A percentile compares a stretch with the other conserved stretches of the same genome.
Evolutionary conservation across 1,284 basidiomycete genomes (phyloP).

Genomic region (Phylloboletellus chloephorus): DNA sequence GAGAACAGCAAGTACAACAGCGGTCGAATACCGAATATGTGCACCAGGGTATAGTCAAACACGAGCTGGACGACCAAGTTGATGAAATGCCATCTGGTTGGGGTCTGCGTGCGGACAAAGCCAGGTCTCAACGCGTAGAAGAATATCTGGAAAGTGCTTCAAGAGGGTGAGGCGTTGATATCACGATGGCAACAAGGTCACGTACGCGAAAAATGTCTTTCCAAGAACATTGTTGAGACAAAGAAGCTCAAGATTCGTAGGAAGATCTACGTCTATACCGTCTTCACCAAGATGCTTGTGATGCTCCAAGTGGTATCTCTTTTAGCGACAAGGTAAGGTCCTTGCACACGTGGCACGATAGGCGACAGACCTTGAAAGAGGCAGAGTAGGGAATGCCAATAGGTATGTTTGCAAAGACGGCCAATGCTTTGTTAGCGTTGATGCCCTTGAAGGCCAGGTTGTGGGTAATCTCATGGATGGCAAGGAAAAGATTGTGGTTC

Average conservation of each 20-base stretch:
- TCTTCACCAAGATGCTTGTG: slow-evolving; percentile 96
- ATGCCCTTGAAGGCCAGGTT: slow-evolving; percentile 91
- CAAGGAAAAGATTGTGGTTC: slow-evolving; percentile 96
- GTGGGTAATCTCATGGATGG: slow-evolving; percentile 98
- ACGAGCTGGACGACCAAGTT: slow-evolving; percentile 70
- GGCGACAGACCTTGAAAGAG: slow-evolving; percentile 78
- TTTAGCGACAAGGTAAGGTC: slow-evolving; percentile 5
- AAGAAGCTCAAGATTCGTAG: slow-evolving; percentile 80
- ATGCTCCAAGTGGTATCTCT: slow-evolving; percentile 92
- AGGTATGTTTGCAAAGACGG: slow-evolving; percentile 87
- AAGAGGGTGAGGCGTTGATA: slow-evolving; percentile 1
- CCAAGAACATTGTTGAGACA: slow-evolving; percentile 93
- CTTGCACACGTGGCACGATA: neutral
- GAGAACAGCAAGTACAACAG: slow-evolving; percentile 82
- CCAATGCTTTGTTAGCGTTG: slow-evolving; percentile 78
- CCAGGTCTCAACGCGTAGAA: slow-evolving; percentile 97
- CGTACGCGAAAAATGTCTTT: slow-evolving; percentile 95
- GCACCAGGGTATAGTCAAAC: slow-evolving; percentile 70
- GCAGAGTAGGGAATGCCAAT: slow-evolving; percentile 95
- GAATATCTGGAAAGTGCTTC: slow-evolving; percentile 92
- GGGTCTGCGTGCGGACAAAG: slow-evolving; percentile 82
- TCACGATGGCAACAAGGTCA: neutral
- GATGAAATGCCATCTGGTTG: slow-evolving; percentile 80
- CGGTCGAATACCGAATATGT: slow-evolving; percentile 55
- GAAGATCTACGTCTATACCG: slow-evolving; percentile 92